Percentiles rank a stretch among this genome's conserved stretches.
phyloP scores from a whole-genome alignment of 768 basidiomycete genomes.

The Cystofilobasidium bisporidii region DNA sequence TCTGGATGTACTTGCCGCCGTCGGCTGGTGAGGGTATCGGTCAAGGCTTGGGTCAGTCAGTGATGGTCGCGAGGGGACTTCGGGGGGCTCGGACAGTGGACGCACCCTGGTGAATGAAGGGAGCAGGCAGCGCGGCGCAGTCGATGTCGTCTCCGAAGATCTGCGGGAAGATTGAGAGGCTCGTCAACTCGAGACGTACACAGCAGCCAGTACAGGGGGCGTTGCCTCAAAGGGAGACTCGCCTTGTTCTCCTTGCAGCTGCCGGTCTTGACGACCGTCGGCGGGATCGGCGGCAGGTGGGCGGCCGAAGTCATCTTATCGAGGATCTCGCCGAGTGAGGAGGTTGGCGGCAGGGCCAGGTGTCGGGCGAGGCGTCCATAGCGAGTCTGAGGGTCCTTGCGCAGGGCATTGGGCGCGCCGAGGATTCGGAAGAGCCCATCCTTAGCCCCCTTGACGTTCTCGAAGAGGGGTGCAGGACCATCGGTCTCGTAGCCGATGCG shows the following conservation, averaged over 20 bases:
- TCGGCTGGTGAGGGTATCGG: not conserved
- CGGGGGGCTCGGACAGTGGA: too few species aligned
- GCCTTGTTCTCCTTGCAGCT: constrained; percentile 24
- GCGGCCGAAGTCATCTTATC: constrained; percentile 19
- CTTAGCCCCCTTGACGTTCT: constrained; percentile 21
- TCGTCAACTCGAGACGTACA: too few species aligned
- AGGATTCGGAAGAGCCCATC: constrained; percentile 18
- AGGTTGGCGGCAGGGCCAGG: constrained; percentile 10
- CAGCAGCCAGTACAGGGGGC: not conserved
- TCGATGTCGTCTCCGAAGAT: constrained; percentile 24
- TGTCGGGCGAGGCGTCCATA: constrained; percentile 20
- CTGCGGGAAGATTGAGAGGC: not conserved
- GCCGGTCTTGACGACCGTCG: constrained; percentile 16
- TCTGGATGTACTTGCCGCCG: constrained; percentile 22
- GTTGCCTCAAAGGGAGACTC: not conserved
- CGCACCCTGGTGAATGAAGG: constrained; percentile 16
- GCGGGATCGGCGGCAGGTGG: constrained; percentile 3
- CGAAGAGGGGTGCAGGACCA: constrained; percentile 17
- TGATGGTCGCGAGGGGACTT: too few species aligned
- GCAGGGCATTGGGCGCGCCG: constrained; percentile 19
- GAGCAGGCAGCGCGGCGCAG: constrained; percentile 4
- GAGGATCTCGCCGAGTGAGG: constrained; percentile 13
- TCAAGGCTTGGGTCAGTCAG: too few species aligned
- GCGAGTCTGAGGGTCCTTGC: constrained; percentile 7
- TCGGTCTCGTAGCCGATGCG: constrained; percentile 16